Conservation (phyloP, 1,284 basidiomycete species). For the Leccinum pachyderme region DNA sequence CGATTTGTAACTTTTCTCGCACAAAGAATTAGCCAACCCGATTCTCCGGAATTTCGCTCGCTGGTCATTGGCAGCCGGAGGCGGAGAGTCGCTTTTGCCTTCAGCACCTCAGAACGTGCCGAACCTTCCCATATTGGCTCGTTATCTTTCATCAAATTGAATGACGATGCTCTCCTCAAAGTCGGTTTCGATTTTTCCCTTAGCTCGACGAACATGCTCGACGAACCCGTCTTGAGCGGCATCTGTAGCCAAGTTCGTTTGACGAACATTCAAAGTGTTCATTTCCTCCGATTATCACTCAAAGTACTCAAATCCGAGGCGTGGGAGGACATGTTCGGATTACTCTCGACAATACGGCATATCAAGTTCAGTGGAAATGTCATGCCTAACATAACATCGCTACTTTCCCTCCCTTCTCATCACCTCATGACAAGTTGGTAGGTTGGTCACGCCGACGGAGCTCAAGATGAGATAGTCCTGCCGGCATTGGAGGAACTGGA, state of each 20-base stretch:
- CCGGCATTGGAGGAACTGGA: not conserved
- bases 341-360: not conserved
- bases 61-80: not conserved
- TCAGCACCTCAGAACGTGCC: not conserved
- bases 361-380: not conserved
- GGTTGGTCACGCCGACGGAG: not conserved
- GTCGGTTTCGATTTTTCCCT: not conserved
- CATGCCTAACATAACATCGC: not conserved
- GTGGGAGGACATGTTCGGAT: not conserved
- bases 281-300: not conserved
- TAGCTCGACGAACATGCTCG: not conserved
- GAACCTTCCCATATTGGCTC: not conserved
- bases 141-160: not conserved
- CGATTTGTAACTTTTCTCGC: not conserved
- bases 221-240: not conserved
- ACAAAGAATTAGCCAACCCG: not conserved
- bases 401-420: not conserved
- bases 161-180: not conserved
- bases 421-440: not conserved
- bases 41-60: not conserved
- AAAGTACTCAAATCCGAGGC: not conserved
- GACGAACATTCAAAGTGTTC: not conserved
- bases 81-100: not conserved
- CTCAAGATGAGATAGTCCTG: not conserved
- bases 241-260: not conserved